A percentile compares a stretch with the other conserved stretches of the same genome.
Evolutionary conservation across 2,329 filamentous ascomycete species (phyloP).

Genomic region (Cladophialophora bantiana): DNA sequence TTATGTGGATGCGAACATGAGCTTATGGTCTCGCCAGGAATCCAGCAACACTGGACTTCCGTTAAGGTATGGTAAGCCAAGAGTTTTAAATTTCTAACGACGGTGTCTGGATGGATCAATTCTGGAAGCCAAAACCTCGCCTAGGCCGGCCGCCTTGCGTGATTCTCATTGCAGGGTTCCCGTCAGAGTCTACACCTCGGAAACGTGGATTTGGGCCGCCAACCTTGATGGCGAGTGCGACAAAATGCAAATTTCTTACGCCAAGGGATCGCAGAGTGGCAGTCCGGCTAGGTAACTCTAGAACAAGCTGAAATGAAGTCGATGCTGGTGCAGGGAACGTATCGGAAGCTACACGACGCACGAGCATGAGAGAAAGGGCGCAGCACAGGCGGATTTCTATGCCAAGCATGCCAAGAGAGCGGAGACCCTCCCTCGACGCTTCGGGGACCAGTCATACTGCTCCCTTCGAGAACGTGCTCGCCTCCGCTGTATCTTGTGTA

Average conservation of each 20-base stretch:
- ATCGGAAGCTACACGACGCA: background rate
- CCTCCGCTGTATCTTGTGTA: background rate
- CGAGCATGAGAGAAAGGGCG: background rate
- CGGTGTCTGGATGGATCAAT: background rate
- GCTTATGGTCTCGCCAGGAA: background rate
- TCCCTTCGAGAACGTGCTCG: background rate
- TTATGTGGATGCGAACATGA: constrained; percentile 10
- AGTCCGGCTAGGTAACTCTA: background rate
- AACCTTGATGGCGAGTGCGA: background rate
- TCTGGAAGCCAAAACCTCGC: background rate
- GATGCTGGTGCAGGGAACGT: background rate
- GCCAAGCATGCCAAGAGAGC: constrained; percentile 5
- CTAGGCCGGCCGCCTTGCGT: background rate
- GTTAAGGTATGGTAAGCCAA: constrained; percentile 15
- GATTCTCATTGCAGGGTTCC: background rate
- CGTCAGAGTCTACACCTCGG: background rate
- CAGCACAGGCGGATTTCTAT: background rate
- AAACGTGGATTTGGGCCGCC: background rate
- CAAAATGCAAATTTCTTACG: background rate
- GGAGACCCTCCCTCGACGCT: background rate
- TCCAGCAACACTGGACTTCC: background rate
- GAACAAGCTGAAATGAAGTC: background rate
- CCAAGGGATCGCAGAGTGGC: background rate
- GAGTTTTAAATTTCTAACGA: background rate
- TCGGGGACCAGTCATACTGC: background rate